Conservation (phyloP, 1,139 yeast species). For the Saccharomyces hybrid region DNA sequence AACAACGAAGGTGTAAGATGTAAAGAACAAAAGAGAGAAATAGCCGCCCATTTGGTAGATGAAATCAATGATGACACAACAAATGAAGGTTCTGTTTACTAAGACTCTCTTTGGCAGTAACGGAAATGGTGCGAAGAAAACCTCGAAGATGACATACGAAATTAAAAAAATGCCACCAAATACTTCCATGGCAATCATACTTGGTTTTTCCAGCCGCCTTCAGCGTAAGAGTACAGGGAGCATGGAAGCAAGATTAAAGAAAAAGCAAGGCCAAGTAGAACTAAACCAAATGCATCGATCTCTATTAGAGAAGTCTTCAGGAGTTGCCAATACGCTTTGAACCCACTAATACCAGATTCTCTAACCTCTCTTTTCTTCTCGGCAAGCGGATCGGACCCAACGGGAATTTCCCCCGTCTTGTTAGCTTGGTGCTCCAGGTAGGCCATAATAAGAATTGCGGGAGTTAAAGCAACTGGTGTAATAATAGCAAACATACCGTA, state of each 20-base stretch:
- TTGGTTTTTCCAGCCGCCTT: constrained; percentile 33
- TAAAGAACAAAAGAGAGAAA: constrained; percentile 25
- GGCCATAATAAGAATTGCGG: constrained; percentile 31
- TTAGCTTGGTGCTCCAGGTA: constrained; percentile 30
- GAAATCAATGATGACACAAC: constrained; percentile 31
- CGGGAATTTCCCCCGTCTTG: constrained; percentile 2
- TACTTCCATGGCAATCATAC: constrained; percentile 36
- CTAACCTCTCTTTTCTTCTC: background rate
- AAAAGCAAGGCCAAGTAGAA: constrained; percentile 36
- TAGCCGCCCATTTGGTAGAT: constrained; percentile 30
- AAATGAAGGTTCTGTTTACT: constrained; percentile 33
- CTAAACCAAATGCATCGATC: constrained; percentile 34
- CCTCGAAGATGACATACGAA: constrained; percentile 28
- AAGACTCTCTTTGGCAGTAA: constrained; percentile 34
- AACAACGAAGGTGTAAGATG: constrained; percentile 29
- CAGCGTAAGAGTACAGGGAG: constrained; percentile 31
- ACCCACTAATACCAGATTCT: background rate
- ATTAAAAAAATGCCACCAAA: constrained; percentile 34
- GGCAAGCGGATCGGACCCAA: background rate
- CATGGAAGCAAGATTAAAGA: constrained; percentile 34
- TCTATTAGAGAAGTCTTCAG: constrained; percentile 24
- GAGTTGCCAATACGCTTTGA: constrained; percentile 2
- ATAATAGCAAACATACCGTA: constrained; percentile 38
- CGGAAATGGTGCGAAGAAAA: constrained; percentile 32
- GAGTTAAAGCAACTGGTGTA: constrained; percentile 32